A percentile compares a stretch with the other conserved stretches of the same genome.
phyloP scores from a whole-genome alignment of 225 moss, liverwort and hornwort species.

The Physcomitrellopsis africana region DNA sequence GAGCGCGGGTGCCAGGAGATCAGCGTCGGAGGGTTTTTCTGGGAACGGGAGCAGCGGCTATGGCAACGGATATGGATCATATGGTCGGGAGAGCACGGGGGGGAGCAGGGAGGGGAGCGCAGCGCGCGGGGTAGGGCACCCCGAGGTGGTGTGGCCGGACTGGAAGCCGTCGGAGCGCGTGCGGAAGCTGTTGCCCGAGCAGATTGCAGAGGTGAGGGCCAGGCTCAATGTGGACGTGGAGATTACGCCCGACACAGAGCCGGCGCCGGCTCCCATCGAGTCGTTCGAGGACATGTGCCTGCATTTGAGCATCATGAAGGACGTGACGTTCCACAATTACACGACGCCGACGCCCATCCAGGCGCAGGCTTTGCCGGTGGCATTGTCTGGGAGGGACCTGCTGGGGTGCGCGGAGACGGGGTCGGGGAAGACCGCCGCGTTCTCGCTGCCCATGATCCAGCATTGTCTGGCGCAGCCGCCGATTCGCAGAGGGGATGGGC shows the following conservation, averaged over 20 bases:
- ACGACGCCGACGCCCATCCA: constrained; percentile 96
- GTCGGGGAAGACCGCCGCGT: constrained; percentile 96
- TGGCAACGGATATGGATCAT: constrained; percentile 71
- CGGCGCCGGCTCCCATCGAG: constrained; percentile 91
- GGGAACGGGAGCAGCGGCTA: constrained; percentile 73
- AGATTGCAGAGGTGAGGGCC: constrained; percentile 89
- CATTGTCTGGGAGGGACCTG: constrained; percentile 77
- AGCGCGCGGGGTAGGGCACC: constrained; percentile 68
- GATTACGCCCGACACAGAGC: constrained; percentile 70
- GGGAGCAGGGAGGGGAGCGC: constrained; percentile 39
- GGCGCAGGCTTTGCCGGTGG: constrained; percentile 95
- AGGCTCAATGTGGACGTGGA: constrained; percentile 95
- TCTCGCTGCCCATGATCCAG: constrained; percentile 96
- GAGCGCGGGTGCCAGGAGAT: constrained; percentile 47
- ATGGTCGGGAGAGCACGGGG: constrained; percentile 27
- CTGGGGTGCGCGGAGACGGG: constrained; percentile 98
- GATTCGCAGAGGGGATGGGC: constrained; percentile 91
- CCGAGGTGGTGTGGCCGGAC: constrained; percentile 90
- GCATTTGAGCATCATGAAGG: constrained; percentile 95
- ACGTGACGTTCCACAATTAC: constrained; percentile 92
- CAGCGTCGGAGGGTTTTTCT: constrained; percentile 33
- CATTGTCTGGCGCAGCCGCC: constrained; percentile 88
- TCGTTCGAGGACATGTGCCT: constrained; percentile 99
- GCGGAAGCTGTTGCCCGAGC: constrained; percentile 81
- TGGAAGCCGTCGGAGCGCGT: constrained; percentile 99